A percentile compares a stretch with the other conserved stretches of the same genome.
Conservation (phyloP, 2,329 filamentous ascomycete genomes). For the Sphaerulina populicola region DNA sequence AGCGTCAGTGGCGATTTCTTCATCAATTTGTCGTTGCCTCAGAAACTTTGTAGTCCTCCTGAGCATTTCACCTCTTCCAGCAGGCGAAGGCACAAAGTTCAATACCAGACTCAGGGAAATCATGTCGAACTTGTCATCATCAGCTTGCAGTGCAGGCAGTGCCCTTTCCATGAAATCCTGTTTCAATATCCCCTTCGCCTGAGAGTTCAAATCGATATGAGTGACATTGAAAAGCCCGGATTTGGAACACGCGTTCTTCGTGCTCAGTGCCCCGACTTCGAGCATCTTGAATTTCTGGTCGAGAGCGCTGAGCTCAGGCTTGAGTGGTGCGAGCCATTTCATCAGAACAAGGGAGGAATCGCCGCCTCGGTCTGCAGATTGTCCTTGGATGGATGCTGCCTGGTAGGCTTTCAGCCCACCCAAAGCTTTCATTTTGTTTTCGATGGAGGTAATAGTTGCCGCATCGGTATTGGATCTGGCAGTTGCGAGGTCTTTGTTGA, state of each 20-base stretch:
- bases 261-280: slow-evolving; percentile 82
- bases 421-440: slow-evolving; percentile 45
- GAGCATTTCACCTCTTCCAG: slow-evolving; percentile 75
- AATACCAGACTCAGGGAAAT: slow-evolving; percentile 87
- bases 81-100: slow-evolving; percentile 81
- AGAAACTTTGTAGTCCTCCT: slow-evolving; percentile 65
- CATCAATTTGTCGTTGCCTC: slow-evolving; percentile 23
- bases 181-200: slow-evolving; percentile 68
- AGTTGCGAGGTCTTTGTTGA: slow-evolving; percentile 49
- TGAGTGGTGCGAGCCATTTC: slow-evolving; percentile 45
- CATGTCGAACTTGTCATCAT: slow-evolving; percentile 61
- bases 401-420: slow-evolving; percentile 55
- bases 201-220: slow-evolving; percentile 84
- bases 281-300: slow-evolving; percentile 54
- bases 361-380: slow-evolving; percentile 53
- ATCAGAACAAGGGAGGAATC: slow-evolving; percentile 54
- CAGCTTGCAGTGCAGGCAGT: slow-evolving; percentile 46
- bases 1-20: background rate
- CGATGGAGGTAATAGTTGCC: slow-evolving; percentile 37
- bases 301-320: background rate
- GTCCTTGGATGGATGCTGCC: slow-evolving; percentile 54
- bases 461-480: slow-evolving; percentile 41
- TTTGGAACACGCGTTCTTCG: slow-evolving; percentile 71
- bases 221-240: slow-evolving; percentile 63
- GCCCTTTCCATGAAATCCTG: slow-evolving; percentile 93